Evolutionary conservation across 352 stramenopile genomes (phyloP).

Genomic region (Pythium coloratum): DNA sequence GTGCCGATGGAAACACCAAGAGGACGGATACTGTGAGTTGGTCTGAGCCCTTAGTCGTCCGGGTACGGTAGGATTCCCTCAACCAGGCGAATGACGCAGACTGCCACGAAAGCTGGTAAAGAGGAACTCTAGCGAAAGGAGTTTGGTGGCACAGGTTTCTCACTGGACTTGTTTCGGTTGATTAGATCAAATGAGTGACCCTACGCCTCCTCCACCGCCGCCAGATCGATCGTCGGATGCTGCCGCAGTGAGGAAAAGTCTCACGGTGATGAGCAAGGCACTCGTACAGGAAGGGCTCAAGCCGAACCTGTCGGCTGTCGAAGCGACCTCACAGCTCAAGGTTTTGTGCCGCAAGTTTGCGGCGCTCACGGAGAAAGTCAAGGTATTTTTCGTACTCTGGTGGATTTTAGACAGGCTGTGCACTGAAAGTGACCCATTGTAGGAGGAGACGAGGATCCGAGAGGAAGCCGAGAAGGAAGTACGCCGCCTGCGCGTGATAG

Average conservation of each 20-base stretch:
- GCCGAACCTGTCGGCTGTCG: conserved; percentile 54
- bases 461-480: conserved; percentile 78
- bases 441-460: conserved; percentile 76
- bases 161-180: not conserved
- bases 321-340: conserved; percentile 76
- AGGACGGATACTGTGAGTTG: not conserved
- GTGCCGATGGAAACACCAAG: not conserved
- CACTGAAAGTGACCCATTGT: not conserved
- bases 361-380: conserved; percentile 81
- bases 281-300: conserved; percentile 60
- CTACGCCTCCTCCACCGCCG: not conserved
- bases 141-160: not conserved
- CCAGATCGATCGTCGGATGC: not conserved
- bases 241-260: conserved; percentile 32
- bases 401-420: not conserved
- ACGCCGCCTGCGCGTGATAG: conserved; percentile 56
- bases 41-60: not conserved
- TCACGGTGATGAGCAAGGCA: conserved; percentile 38
- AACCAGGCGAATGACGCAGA: not conserved
- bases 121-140: no score
- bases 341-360: conserved; percentile 86
- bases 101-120: not conserved
- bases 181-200: not conserved
- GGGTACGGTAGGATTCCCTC: not conserved
- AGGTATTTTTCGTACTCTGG: conserved; percentile 34